These are phyloP conservation scores for Backusella australiensis DNA, from an alignment of 192 early-diverging fungal genomes.

Conservation along the genomic window DNA sequence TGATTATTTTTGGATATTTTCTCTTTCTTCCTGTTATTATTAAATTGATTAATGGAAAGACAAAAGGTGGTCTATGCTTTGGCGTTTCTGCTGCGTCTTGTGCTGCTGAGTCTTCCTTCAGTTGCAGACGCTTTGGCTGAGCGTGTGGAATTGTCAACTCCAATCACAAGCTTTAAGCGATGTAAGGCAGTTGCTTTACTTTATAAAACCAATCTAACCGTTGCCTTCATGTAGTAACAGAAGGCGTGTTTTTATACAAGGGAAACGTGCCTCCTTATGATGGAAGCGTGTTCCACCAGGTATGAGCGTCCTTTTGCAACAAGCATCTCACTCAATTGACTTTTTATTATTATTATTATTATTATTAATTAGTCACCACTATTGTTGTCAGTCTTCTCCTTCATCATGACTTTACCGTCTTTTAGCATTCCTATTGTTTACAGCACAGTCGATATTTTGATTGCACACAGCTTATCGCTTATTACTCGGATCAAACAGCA, in stretches of 20 bases:
- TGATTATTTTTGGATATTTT: too few relatives aligned
- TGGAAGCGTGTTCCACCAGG: constrained; percentile 89
- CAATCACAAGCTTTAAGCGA: constrained; percentile 85
- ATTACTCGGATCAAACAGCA: constrained; percentile 52
- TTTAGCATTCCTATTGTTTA: constrained; percentile 54
- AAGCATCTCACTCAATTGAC: neutral
- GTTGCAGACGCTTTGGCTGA: constrained; percentile 45
- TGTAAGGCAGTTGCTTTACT: constrained; percentile 34
- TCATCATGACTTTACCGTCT: constrained; percentile 53
- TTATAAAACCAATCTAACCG: neutral
- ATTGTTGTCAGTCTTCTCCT: constrained; percentile 69
- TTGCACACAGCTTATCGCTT: constrained; percentile 56
- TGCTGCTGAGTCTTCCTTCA: constrained; percentile 44
- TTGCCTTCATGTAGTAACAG: constrained; percentile 56
- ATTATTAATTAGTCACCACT: constrained; percentile 57
- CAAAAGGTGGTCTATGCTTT: neutral
- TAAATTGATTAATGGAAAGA: neutral
- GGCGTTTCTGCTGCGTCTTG: constrained; percentile 42
- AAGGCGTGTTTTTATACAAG: constrained; percentile 79
- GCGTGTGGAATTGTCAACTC: constrained; percentile 81
- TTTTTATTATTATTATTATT: neutral
- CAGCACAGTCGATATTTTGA: constrained; percentile 59
- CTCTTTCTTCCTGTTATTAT: neutral
- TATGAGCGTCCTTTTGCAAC: constrained; percentile 10
- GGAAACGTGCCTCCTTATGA: constrained; percentile 82